These are phyloP conservation scores for Exobasidium rhododendri DNA, from an alignment of 1,284 basidiomycete species.

Conservation along the genomic window DNA sequence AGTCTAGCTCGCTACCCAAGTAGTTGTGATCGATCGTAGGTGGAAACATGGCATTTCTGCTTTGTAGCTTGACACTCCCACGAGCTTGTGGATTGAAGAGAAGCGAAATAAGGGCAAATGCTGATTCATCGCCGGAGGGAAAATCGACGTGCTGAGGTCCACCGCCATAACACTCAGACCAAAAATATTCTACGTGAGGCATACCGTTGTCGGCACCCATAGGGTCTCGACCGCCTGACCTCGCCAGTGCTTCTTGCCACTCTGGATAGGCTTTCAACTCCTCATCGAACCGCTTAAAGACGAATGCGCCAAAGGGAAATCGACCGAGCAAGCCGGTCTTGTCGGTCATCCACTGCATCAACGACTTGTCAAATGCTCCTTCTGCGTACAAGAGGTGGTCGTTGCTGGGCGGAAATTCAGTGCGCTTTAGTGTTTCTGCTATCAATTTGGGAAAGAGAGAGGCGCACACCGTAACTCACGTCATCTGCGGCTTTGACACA, in stretches of 20 bases:
- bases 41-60: not conserved
- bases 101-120: constrained; percentile 16
- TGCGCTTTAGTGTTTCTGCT: no score
- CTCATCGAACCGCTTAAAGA: constrained; percentile 18
- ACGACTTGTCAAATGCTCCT: not conserved
- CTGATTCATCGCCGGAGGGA: not conserved
- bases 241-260: constrained; percentile 14
- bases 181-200: constrained; percentile 17
- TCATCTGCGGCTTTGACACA: not conserved
- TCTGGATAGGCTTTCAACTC: constrained; percentile 17
- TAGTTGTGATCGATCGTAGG: constrained; percentile 7
- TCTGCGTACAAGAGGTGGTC: constrained; percentile 6
- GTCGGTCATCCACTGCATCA: constrained; percentile 3
- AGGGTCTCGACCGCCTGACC: constrained; percentile 13
- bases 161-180: not conserved
- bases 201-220: constrained; percentile 18
- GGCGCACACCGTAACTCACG: not conserved
- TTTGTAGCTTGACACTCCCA: not conserved
- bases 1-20: constrained; percentile 10
- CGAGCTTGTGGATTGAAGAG: constrained; percentile 2
- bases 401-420: no score
- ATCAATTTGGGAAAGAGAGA: no score
- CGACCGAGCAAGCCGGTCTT: constrained; percentile 13
- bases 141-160: not conserved
- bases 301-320: constrained; percentile 19